phyloP scores from a whole-genome alignment of 169 alveolate species.

The Plasmodium vivax region DNA sequence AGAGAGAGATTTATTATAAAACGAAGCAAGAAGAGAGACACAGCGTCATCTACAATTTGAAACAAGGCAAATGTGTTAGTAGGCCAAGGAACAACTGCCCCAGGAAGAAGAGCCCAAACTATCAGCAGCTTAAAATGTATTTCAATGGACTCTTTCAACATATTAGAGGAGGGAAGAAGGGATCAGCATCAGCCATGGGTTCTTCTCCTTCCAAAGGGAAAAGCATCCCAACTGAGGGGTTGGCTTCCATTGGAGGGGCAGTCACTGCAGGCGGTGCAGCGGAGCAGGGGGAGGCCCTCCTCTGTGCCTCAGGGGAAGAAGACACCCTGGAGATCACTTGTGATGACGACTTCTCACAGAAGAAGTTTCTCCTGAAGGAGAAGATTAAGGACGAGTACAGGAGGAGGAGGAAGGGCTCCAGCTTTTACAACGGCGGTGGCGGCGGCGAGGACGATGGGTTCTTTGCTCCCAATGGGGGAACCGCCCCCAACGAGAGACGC shows the following conservation, averaged over 20 bases:
- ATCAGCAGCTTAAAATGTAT: constrained; percentile 5
- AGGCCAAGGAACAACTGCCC: not conserved
- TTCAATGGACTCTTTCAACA: constrained; percentile 13
- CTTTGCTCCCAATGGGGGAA: not conserved
- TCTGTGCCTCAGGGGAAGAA: not conserved
- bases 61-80: not conserved
- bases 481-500: not conserved
- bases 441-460: not conserved
- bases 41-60: not conserved
- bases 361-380: not conserved
- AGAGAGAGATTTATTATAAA: not conserved
- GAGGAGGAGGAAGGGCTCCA: not conserved
- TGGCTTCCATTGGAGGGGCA: not conserved
- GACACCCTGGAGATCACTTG: not conserved
- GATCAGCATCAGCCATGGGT: not conserved
- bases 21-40: not conserved
- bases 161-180: not conserved
- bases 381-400: constrained; percentile 10
- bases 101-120: not conserved
- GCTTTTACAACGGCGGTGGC: not conserved
- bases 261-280: not conserved
- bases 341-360: not conserved
- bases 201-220: not conserved
- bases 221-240: not conserved
- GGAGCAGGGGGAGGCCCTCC: not conserved